Evolutionary conservation across 208 protist genomes (phyloP).

Genomic region (Phytomonas sp.): DNA sequence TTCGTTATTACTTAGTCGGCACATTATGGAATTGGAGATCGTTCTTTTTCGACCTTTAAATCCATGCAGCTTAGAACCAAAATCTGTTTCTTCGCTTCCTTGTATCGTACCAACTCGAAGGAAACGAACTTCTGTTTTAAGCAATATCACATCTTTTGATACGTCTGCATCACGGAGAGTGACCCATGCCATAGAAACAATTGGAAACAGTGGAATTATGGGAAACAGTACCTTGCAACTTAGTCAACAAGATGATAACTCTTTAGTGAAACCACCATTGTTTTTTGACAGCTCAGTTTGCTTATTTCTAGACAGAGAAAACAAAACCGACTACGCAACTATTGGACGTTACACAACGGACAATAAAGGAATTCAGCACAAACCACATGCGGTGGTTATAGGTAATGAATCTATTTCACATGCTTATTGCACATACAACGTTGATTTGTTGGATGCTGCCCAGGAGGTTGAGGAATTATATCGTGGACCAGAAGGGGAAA

Average conservation of each 20-base stretch:
- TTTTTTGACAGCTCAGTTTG: slow-evolving; percentile 78
- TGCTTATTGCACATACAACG: slow-evolving; percentile 48
- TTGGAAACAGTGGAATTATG: neutral
- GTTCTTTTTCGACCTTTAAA: slow-evolving; percentile 58
- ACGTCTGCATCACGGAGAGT: neutral
- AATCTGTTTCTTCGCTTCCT: slow-evolving; percentile 4
- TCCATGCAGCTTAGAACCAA: slow-evolving; percentile 16
- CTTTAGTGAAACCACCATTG: slow-evolving; percentile 17
- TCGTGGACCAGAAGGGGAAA: neutral
- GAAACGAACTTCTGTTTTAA: slow-evolving; percentile 1
- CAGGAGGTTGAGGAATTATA: slow-evolving; percentile 5
- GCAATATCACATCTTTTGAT: slow-evolving; percentile 1
- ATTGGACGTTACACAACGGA: slow-evolving; percentile 48
- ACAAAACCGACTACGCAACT: slow-evolving; percentile 64
- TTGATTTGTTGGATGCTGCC: slow-evolving; percentile 4
- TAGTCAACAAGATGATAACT: neutral
- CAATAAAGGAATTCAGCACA: slow-evolving; percentile 43
- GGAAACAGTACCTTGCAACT: neutral
- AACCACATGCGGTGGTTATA: slow-evolving; percentile 48
- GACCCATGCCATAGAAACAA: slow-evolving; percentile 9
- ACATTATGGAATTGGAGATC: slow-evolving; percentile 60
- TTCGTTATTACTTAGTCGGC: slow-evolving; percentile 40
- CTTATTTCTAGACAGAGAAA: slow-evolving; percentile 48
- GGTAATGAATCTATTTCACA: slow-evolving; percentile 23
- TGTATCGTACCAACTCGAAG: neutral